These are phyloP conservation scores for Penicillium sp. DNA, from an alignment of 2,329 filamentous ascomycete species.

Conservation along the genomic window DNA sequence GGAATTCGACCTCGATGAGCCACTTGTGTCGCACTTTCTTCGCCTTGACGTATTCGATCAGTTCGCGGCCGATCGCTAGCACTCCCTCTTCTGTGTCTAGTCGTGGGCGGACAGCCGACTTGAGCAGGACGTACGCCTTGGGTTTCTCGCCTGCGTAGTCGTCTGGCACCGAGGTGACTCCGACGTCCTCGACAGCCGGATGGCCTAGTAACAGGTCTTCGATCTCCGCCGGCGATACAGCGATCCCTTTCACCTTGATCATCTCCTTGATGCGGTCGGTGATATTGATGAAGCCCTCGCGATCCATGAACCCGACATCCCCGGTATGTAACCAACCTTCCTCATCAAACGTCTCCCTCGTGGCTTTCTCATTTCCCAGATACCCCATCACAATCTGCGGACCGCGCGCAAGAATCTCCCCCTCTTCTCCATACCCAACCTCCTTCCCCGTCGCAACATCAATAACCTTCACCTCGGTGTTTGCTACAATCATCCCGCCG, in stretches of 20 bases:
- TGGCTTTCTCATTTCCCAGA: conserved; percentile 73
- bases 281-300: conserved; percentile 45
- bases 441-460: conserved; percentile 56
- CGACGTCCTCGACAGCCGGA: conserved; percentile 60
- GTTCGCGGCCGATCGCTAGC: conserved; percentile 44
- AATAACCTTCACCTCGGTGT: conserved; percentile 65
- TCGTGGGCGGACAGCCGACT: conserved; percentile 24
- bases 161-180: conserved; percentile 48
- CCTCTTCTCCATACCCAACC: conserved; percentile 56
- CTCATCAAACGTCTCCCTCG: conserved; percentile 69
- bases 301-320: conserved; percentile 63
- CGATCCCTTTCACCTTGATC: conserved; percentile 69
- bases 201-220: conserved; percentile 67
- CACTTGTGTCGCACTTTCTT: conserved; percentile 64
- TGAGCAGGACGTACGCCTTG: conserved; percentile 62
- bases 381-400: conserved; percentile 74
- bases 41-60: conserved; percentile 65
- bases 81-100: conserved; percentile 6
- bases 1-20: conserved; percentile 43
- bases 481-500: conserved; percentile 57
- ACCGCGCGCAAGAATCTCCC: conserved; percentile 72
- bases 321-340: conserved; percentile 66
- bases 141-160: conserved; percentile 58
- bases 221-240: conserved; percentile 63
- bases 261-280: conserved; percentile 69